Evolutionary conservation across 139 green algal species (phyloP), one percentile per base, ranked within the genome.

Genomic region (Desmodesmus armatus): DNA sequence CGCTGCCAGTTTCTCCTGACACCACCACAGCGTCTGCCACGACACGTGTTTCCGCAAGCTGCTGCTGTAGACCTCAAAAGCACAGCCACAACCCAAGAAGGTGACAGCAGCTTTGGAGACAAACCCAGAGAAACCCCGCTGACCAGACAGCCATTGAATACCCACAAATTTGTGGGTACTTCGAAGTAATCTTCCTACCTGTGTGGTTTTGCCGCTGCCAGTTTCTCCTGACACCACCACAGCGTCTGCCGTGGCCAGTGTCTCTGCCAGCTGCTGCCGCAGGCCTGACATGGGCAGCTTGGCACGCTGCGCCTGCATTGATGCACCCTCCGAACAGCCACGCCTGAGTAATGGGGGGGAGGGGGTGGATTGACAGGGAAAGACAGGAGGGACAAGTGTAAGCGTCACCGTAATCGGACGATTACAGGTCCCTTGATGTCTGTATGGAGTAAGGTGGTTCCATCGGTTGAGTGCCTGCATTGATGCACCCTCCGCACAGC

Each of bases 201-300:
- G 93, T 0, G 96, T 98, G 25, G 96, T 98, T 81, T 98, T 98
- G 66, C 96, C 96, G 60, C 91, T 96, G 53, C 96, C 96, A 0
- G 96, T 98, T 62, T 98, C 95, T 23, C 95, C 94, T 75, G 80
- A 83, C 40, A 98, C 91, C 0, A 97, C 89, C 5, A 90, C 78
- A 6, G 95, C 90, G 70, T 97, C 91, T 19, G 33, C 47, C 25
- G 2, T 40, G 5, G 17, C 9, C 66, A 95, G 78, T 19, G 87
- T 86, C 23, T 84, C 84, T 27, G 88, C 27, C 62, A 96, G 7
- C 41, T 87, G 47, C 33, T 78, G 75, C 23, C 84, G 77, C 23
- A 95, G 37, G 21, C 62, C 65, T 0, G 58, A 65, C 43, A 96
- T 92, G 35, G 93, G 93, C 82, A 96, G 90, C 41, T 39, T 49